Percentiles rank a stretch among this genome's conserved stretches.
These are phyloP conservation scores for Hymenoscyphus fructigenus DNA, from an alignment of 2,329 filamentous ascomycete genomes.

Conservation along the genomic window DNA sequence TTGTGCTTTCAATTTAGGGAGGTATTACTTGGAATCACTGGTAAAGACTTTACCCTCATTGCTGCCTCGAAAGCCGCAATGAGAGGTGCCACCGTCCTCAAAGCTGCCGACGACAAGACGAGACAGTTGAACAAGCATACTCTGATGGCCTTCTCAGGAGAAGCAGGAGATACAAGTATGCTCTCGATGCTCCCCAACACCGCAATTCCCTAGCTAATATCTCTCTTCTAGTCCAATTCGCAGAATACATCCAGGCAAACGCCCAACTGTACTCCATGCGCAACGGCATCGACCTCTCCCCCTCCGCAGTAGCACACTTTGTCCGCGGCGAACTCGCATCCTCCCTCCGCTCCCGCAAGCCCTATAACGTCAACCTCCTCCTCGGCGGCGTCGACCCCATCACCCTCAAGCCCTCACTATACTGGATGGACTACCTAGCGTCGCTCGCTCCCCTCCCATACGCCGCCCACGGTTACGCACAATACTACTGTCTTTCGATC, in stretches of 20 bases:
- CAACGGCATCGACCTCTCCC: conserved; percentile 89
- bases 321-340: conserved; percentile 91
- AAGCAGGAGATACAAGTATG: conserved; percentile 92
- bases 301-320: conserved; percentile 86
- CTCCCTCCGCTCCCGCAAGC: conserved; percentile 85
- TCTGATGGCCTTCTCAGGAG: conserved; percentile 90
- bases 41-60: conserved; percentile 98
- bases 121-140: conserved; percentile 89
- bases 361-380: conserved; percentile 95
- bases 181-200: conserved; percentile 20
- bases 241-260: conserved; percentile 98
- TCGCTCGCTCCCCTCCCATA: conserved; percentile 86
- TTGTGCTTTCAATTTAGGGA: conserved; percentile 61
- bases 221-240: conserved; percentile 77
- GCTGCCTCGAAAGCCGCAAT: conserved; percentile 97
- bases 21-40: conserved; percentile 95
- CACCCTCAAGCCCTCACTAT: conserved; percentile 84
- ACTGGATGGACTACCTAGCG: conserved; percentile 97
- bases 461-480: conserved; percentile 95
- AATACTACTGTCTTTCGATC: conserved; percentile 98
- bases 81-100: conserved; percentile 94
- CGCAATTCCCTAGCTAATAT: conserved; percentile 12
- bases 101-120: conserved; percentile 95
- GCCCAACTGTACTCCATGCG: conserved; percentile 98
- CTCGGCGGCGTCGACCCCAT: conserved; percentile 92